phyloP scores from a whole-genome alignment of 345 rosid genomes.

The Bruguiera parviflora region DNA sequence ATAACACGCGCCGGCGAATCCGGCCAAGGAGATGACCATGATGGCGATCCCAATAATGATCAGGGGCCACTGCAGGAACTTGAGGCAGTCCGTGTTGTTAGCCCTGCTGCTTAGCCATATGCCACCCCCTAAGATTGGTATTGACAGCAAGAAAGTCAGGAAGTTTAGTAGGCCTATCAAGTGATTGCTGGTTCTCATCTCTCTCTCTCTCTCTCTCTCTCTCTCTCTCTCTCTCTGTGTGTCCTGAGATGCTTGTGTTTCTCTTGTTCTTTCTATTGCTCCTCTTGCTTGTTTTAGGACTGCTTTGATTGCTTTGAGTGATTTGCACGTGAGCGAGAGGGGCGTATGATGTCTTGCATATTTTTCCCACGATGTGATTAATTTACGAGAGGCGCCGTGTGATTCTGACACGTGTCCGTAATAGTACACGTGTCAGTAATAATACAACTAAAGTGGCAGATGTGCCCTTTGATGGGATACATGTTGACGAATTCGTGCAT shows the following conservation, averaged over 20 bases:
- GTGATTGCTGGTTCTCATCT: constrained; percentile 77
- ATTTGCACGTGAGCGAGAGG: not conserved
- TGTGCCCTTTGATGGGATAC: too few relatives aligned
- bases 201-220: not conserved
- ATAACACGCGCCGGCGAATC: constrained; percentile 88
- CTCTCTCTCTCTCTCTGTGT: too few relatives aligned
- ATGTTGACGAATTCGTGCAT: too few relatives aligned
- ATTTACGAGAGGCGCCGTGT: too few relatives aligned
- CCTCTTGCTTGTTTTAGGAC: not conserved
- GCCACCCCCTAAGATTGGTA: constrained; percentile 92
- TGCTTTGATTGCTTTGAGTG: too few relatives aligned
- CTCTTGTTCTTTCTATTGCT: not conserved
- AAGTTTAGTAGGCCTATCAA: constrained; percentile 78
- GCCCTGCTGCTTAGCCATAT: constrained; percentile 95
- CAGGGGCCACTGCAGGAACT: constrained; percentile 93
- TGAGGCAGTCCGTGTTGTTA: constrained; percentile 80
- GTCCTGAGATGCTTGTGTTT: not conserved
- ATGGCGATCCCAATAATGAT: constrained; percentile 70
- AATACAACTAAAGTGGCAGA: too few relatives aligned
- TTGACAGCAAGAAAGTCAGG: constrained; percentile 76
- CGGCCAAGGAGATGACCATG: constrained; percentile 78
- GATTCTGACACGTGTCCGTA: too few relatives aligned
- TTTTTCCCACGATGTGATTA: too few relatives aligned
- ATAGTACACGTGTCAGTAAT: too few relatives aligned
- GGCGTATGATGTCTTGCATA: too few relatives aligned